phyloP scores from a whole-genome alignment of 2,329 filamentous ascomycete species.

The Trichoderma hamatum region DNA sequence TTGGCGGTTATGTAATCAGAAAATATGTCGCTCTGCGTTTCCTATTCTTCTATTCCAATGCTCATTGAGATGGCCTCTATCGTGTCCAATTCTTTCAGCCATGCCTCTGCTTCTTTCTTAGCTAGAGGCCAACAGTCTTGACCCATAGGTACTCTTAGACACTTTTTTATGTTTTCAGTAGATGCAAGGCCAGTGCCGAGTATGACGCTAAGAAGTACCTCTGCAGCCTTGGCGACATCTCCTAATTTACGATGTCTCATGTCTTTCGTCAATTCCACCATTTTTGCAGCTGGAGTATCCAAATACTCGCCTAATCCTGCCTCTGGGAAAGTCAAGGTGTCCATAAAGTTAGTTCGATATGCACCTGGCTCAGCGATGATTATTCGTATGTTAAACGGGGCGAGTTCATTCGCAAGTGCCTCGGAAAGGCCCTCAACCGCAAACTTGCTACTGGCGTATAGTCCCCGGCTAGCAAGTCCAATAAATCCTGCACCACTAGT shows the following conservation, averaged over 20 bases:
- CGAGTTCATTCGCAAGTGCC: constrained; percentile 12
- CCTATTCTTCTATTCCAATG: not conserved
- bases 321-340: not conserved
- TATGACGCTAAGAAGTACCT: not conserved
- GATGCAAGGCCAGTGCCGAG: not conserved
- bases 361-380: constrained; percentile 19
- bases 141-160: not conserved
- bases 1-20: not conserved
- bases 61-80: constrained; percentile 2
- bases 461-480: not conserved
- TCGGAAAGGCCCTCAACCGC: constrained; percentile 20
- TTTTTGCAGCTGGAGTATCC: not conserved
- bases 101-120: not conserved
- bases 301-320: not conserved
- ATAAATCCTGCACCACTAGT: constrained; percentile 6
- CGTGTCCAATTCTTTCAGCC: not conserved
- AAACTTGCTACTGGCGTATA: constrained; percentile 12
- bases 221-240: not conserved
- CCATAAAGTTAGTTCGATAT: constrained; percentile 14
- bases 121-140: constrained; percentile 4
- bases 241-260: not conserved
- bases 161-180: not conserved
- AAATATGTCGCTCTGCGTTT: not conserved
- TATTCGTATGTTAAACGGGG: constrained; percentile 6
- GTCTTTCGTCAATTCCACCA: not conserved